Conservation (phyloP, 768 basidiomycete species). For the Pisolithus albus region DNA sequence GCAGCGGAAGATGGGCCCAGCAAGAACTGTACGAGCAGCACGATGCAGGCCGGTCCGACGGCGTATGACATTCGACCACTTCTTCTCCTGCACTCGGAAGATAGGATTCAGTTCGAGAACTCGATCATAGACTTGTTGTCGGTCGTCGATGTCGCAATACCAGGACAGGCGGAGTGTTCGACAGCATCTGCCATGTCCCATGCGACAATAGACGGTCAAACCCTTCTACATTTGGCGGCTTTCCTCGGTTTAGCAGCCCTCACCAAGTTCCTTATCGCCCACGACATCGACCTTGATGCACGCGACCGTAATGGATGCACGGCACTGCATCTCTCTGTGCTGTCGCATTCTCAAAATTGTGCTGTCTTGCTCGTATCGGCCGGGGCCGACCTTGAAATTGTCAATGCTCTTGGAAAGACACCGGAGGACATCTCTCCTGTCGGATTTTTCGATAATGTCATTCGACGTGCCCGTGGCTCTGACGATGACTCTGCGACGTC, state of each 20-base stretch:
- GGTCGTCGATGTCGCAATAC: slow-evolving; percentile 61
- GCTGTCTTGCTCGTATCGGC: slow-evolving; percentile 62
- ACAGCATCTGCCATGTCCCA: slow-evolving; percentile 60
- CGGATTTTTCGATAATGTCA: slow-evolving; percentile 38
- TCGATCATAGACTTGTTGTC: slow-evolving; percentile 77
- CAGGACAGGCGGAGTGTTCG: slow-evolving; percentile 35
- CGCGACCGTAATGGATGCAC: slow-evolving; percentile 90
- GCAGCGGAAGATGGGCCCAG: slow-evolving; percentile 44
- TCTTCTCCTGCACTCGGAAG: slow-evolving; percentile 47
- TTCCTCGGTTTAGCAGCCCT: slow-evolving; percentile 73
- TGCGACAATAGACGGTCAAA: slow-evolving; percentile 68
- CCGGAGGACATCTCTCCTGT: slow-evolving; percentile 51
- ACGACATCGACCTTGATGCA: slow-evolving; percentile 70
- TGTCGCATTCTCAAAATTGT: slow-evolving; percentile 58
- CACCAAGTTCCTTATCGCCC: slow-evolving; percentile 62
- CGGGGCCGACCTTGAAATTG: slow-evolving; percentile 75
- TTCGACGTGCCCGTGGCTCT: slow-evolving; percentile 7
- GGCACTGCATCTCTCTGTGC: slow-evolving; percentile 77
- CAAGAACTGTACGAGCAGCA: slow-evolving; percentile 29
- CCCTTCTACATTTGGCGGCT: slow-evolving; percentile 80
- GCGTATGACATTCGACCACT: slow-evolving; percentile 51
- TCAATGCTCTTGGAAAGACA: slow-evolving; percentile 64
- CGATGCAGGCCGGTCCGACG: slow-evolving; percentile 49
- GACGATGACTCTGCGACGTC: slow-evolving; percentile 21
- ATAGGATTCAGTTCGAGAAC: slow-evolving; percentile 61